Evolutionary conservation across 2,329 filamentous ascomycete genomes (phyloP).

Genomic region (Cryoendolithus antarcticus): DNA sequence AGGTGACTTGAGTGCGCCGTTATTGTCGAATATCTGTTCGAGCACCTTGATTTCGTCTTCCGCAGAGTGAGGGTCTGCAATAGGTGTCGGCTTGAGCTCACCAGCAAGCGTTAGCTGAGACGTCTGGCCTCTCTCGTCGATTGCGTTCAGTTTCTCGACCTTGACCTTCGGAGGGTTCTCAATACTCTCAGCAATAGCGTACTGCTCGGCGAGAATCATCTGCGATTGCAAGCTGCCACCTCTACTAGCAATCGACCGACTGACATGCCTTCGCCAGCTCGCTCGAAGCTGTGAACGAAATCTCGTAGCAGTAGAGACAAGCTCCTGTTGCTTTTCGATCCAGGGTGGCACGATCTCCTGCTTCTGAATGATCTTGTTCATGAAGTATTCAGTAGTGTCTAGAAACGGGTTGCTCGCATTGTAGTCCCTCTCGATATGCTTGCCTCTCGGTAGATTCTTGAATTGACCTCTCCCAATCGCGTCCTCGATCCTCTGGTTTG

Average conservation of each 20-base stretch:
- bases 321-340: constrained; percentile 97
- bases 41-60: constrained; percentile 26
- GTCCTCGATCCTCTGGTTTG: constrained; percentile 86
- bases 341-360: constrained; percentile 93
- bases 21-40: constrained; percentile 21
- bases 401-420: constrained; percentile 79
- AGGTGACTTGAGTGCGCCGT: constrained; percentile 13
- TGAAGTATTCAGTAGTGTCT: constrained; percentile 92
- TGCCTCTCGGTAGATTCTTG: constrained; percentile 67
- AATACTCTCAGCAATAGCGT: constrained; percentile 60
- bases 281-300: constrained; percentile 65
- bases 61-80: constrained; percentile 3
- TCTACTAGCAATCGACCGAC: constrained; percentile 61
- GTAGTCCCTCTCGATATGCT: constrained; percentile 67
- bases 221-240: constrained; percentile 67
- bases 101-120: constrained; percentile 36
- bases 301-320: constrained; percentile 52
- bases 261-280: constrained; percentile 77
- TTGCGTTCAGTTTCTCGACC: constrained; percentile 32
- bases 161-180: constrained; percentile 41
- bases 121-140: constrained; percentile 35
- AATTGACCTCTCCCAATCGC: constrained; percentile 89
- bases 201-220: constrained; percentile 56
- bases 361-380: constrained; percentile 96
- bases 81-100: constrained; percentile 25